Evolutionary conservation across 768 basidiomycete genomes (phyloP).

Genomic region (Holtermannia corniformis): DNA sequence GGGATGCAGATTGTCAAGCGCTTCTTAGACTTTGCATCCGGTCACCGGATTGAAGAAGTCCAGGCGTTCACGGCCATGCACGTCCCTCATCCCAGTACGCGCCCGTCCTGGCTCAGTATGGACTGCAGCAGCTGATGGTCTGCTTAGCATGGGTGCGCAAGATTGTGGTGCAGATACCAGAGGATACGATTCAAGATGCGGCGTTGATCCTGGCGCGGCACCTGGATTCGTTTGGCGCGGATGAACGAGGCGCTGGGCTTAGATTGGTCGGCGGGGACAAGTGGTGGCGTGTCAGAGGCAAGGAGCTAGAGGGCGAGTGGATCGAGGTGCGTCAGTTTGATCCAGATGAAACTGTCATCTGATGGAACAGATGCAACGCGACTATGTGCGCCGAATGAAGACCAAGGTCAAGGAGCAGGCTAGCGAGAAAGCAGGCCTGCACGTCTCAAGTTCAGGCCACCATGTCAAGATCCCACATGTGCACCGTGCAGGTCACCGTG

Average conservation of each 20-base stretch:
- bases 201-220: constrained; percentile 34
- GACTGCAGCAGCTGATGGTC: constrained; percentile 2
- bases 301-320: constrained; percentile 41
- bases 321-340: constrained; percentile 37
- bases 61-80: constrained; percentile 40
- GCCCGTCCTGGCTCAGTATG: not conserved
- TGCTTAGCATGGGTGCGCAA: constrained; percentile 35
- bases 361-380: constrained; percentile 39
- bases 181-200: constrained; percentile 24
- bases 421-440: not conserved
- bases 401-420: constrained; percentile 5
- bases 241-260: constrained; percentile 17
- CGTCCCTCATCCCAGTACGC: constrained; percentile 14
- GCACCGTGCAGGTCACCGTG: not conserved
- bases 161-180: constrained; percentile 30
- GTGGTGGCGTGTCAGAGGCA: constrained; percentile 41
- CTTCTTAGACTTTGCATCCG: constrained; percentile 39
- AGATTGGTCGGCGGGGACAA: constrained; percentile 37
- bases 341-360: constrained; percentile 1
- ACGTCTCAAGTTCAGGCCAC: not conserved
- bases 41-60: constrained; percentile 40
- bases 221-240: constrained; percentile 32
- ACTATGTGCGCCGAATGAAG: constrained; percentile 27
- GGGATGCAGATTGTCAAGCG: constrained; percentile 35
- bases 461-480: not conserved